Percentiles rank a stretch among this genome's conserved stretches.
phyloP scores from a whole-genome alignment of 306 rosid genomes.

The Cucumis melo region DNA sequence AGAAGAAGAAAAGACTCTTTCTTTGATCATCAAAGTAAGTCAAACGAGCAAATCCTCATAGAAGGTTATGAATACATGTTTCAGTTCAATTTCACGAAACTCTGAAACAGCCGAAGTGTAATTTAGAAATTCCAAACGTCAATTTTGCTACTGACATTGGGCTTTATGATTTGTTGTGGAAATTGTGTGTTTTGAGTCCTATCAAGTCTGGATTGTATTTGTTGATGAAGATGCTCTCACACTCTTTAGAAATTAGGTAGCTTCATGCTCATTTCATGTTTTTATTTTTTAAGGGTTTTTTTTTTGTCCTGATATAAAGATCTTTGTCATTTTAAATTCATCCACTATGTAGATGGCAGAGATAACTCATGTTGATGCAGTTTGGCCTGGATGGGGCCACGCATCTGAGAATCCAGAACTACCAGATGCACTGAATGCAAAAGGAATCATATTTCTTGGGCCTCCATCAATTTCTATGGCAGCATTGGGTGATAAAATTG shows the following conservation, averaged over 20 bases:
- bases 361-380: conserved; percentile 94
- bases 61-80: neutral
- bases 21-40: neutral
- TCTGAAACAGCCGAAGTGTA: neutral
- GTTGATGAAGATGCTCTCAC: neutral
- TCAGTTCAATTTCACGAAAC: neutral
- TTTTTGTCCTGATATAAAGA: neutral
- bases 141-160: neutral
- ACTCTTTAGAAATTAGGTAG: neutral
- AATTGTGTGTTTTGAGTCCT: neutral
- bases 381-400: conserved; percentile 99
- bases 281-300: neutral
- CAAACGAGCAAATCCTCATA: neutral
- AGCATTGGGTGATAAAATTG: conserved; percentile 97
- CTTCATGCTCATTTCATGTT: neutral
- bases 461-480: conserved; percentile 93
- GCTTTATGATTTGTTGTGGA: neutral
- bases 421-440: conserved; percentile 85
- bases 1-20: neutral
- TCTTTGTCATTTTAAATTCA: conserved; percentile 8
- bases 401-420: conserved; percentile 98
- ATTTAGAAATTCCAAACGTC: neutral
- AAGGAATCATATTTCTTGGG: conserved; percentile 90
- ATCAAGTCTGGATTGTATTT: neutral
- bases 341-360: conserved; percentile 64